Base-by-base conservation (phyloP, 208 protist species). In the Vickermania spadyakhi region DNA sequence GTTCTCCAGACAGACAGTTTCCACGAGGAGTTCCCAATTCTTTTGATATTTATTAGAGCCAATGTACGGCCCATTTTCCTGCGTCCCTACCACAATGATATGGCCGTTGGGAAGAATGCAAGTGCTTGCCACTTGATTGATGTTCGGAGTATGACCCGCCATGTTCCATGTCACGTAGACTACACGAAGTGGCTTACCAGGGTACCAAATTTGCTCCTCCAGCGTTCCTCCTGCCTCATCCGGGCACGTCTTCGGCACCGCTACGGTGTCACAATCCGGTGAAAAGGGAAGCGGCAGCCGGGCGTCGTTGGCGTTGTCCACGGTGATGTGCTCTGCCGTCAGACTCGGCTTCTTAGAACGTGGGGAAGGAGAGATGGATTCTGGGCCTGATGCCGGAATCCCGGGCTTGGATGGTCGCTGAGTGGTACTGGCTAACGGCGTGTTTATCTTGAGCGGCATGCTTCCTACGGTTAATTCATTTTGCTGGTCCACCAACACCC, bases 121-220 rank as follows among this genome's bases (percentile, higher is more conserved):
- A 50, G 73, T 68, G 0, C 56, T 52, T 1, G 79, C 72, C 3
- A 94, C 68, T 50, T 90, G 79, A 0, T 55, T 36, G 56, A 75
- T 73, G 28, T 70, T 50, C 26, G 88, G 75, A 2, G 42, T 11
- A 22, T 60, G 75, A 42, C 70, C 66, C 3, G 70, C 84, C 80
- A 94, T 89, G 65, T 94, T 94, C 83, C 84, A 94, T 14, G 70
- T 91, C 2, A 91, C 58, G 64, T 85, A 91, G 0, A 79, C 58
- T 21, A 95, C 67, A n/a, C 81, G 74, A 26, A 95, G 68, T 26
- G 81, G 73, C 59, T 81, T 79, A 2, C 83, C 84, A 13, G 84
- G 84, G 14, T 3, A 11, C 85, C 88, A 94, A 1, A 64, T 31
- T 55, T 66, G 66, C 23, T 70, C 73, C 45, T 69, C 52, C 0